phyloP scores from a whole-genome alignment of 108 stramenopile species.

The Nitzschia inconspicua region DNA sequence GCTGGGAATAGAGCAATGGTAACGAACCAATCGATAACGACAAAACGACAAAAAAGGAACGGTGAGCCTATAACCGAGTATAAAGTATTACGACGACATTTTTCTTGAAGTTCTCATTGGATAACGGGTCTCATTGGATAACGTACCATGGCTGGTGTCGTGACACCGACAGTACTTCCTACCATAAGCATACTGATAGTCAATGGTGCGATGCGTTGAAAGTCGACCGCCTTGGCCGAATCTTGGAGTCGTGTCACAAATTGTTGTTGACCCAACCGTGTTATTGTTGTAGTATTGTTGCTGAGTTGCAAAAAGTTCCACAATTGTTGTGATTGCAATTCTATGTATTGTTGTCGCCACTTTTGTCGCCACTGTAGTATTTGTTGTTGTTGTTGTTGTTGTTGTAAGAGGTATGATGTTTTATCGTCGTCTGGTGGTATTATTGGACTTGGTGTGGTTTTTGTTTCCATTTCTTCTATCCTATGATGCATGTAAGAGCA shows the following conservation, averaged over 20 bases:
- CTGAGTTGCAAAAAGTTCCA: conserved; percentile 9
- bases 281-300: conserved; percentile 1
- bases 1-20: too few species aligned
- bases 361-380: too few species aligned
- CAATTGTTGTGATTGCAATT: conserved; percentile 3
- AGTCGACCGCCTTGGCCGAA: conserved; percentile 47
- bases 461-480: too few species aligned
- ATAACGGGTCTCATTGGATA: too few species aligned
- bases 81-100: too few species aligned
- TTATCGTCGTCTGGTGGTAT: too few species aligned
- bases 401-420: too few species aligned
- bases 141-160: conserved; percentile 68
- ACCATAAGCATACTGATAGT: conserved; percentile 80
- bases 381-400: too few species aligned
- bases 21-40: conserved; percentile 57
- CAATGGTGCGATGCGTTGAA: conserved; percentile 59
- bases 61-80: conserved; percentile 5
- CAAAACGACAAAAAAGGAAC: conserved; percentile 37
- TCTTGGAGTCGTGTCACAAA: conserved; percentile 27
- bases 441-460: too few species aligned
- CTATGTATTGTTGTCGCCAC: conserved; percentile 7
- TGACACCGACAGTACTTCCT: conserved; percentile 74
- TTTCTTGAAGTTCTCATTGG: too few species aligned
- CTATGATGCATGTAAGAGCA: too few species aligned
- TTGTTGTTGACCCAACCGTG: conserved; percentile 20